Conservation (phyloP, 345 rosid genomes). For the Moringa oleifera region DNA sequence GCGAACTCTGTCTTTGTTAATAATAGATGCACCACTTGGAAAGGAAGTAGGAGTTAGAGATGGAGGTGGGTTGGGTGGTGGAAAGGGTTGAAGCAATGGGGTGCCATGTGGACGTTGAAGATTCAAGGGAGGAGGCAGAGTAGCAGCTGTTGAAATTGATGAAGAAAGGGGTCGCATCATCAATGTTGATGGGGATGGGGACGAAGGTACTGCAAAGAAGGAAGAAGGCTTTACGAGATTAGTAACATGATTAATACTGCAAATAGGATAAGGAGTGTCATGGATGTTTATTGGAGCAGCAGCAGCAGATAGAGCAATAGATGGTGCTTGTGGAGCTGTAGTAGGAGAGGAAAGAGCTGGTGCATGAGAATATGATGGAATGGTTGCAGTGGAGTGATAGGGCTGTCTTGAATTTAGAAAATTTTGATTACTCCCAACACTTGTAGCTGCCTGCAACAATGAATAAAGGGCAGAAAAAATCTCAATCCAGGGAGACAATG, state of each 20-base stretch:
- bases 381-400: conserved; percentile 29
- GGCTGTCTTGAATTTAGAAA: conserved; percentile 29
- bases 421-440: conserved; percentile 34
- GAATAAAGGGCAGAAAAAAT: background rate
- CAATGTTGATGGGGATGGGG: conserved; percentile 40
- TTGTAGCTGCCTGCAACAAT: conserved; percentile 35
- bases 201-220: conserved; percentile 41
- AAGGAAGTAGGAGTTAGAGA: conserved; percentile 46
- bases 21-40: conserved; percentile 21
- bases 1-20: conserved; percentile 53
- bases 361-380: conserved; percentile 34
- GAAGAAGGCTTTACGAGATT: conserved; percentile 62
- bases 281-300: conserved; percentile 23
- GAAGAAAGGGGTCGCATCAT: conserved; percentile 40
- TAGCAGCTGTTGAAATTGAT: conserved; percentile 29
- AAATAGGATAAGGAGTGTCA: conserved; percentile 31
- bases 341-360: conserved; percentile 24
- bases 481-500: conserved; percentile 8
- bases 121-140: conserved; percentile 43
- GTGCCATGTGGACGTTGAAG: conserved; percentile 56
- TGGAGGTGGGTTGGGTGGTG: conserved; percentile 60
- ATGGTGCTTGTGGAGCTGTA: conserved; percentile 28
- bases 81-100: conserved; percentile 70
- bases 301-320: conserved; percentile 33
- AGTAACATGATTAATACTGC: conserved; percentile 30